phyloP scores from a whole-genome alignment of 805 yeast species.

The Peterozyma toletana region DNA sequence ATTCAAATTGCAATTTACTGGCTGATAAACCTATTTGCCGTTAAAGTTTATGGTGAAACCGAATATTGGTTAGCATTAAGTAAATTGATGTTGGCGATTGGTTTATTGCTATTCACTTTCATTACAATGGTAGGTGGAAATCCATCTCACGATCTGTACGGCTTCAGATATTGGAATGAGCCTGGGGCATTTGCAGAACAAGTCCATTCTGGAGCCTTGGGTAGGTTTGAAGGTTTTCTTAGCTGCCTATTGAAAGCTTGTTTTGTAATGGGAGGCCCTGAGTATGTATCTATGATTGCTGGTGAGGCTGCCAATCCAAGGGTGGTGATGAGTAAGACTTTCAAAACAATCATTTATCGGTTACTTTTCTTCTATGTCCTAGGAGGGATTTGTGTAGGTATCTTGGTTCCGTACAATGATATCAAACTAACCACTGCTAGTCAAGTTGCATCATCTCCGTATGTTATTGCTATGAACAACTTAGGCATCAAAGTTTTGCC shows the following conservation, averaged over 20 bases:
- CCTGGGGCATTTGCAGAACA: constrained; percentile 36
- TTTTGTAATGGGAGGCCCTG: constrained; percentile 31
- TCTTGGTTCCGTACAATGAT: constrained; percentile 48
- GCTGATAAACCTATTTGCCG: constrained; percentile 64
- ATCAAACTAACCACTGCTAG: constrained; percentile 28
- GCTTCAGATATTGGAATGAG: constrained; percentile 29
- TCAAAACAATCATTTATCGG: constrained; percentile 45
- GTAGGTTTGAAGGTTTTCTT: not conserved
- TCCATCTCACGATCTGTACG: not conserved
- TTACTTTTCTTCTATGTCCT: constrained; percentile 47
- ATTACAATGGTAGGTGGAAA: constrained; percentile 23
- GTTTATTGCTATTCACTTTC: constrained; percentile 35
- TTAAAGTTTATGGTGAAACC: constrained; percentile 33
- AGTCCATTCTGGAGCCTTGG: constrained; percentile 37
- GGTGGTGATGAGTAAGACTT: constrained; percentile 50
- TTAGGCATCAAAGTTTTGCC: constrained; percentile 6
- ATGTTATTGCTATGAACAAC: constrained; percentile 29
- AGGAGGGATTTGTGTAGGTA: constrained; percentile 43
- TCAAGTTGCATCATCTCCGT: constrained; percentile 31
- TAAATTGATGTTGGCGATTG: constrained; percentile 30
- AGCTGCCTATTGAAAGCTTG: no score
- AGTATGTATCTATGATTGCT: constrained; percentile 50
- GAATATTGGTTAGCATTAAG: constrained; percentile 34
- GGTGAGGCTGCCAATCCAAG: constrained; percentile 56
- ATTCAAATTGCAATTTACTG: constrained; percentile 61